A percentile compares a stretch with the other conserved stretches of the same genome.
phyloP scores from a whole-genome alignment of 2,329 filamentous ascomycete species.

The Scedosporium boydii region DNA sequence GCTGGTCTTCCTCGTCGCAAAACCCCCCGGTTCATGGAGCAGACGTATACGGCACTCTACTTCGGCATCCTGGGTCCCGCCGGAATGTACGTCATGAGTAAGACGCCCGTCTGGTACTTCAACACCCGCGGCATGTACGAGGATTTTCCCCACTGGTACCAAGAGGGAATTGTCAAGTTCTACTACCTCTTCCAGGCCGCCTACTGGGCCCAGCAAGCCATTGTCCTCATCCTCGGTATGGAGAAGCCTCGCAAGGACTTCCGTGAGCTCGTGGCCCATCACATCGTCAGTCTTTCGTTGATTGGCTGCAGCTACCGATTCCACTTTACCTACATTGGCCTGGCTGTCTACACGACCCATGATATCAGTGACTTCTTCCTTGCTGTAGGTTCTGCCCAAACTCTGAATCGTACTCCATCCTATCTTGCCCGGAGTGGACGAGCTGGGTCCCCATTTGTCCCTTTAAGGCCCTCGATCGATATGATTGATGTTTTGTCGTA shows the following conservation, averaged over 20 bases:
- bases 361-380: slow-evolving; percentile 95
- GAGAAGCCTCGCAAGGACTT: slow-evolving; percentile 95
- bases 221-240: slow-evolving; percentile 76
- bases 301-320: slow-evolving; percentile 87
- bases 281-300: slow-evolving; percentile 77
- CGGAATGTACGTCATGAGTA: slow-evolving; percentile 83
- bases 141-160: slow-evolving; percentile 71
- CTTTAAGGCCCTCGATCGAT: not conserved
- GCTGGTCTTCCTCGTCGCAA: slow-evolving; percentile 68
- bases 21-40: slow-evolving; percentile 90
- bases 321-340: slow-evolving; percentile 91
- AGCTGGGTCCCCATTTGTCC: not conserved
- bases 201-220: slow-evolving; percentile 92
- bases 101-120: slow-evolving; percentile 93
- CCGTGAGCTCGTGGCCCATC: slow-evolving; percentile 84
- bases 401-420: not conserved
- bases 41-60: slow-evolving; percentile 89
- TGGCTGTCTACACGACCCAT: slow-evolving; percentile 89
- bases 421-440: not conserved
- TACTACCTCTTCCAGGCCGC: slow-evolving; percentile 92
- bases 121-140: slow-evolving; percentile 88
- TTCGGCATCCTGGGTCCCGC: slow-evolving; percentile 74
- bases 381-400: slow-evolving; percentile 50
- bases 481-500: not conserved
- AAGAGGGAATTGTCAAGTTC: slow-evolving; percentile 77